These are phyloP conservation scores for Amaranthus hypochondriacus DNA, from an alignment of 148 eudicot species.

Conservation along the genomic window DNA sequence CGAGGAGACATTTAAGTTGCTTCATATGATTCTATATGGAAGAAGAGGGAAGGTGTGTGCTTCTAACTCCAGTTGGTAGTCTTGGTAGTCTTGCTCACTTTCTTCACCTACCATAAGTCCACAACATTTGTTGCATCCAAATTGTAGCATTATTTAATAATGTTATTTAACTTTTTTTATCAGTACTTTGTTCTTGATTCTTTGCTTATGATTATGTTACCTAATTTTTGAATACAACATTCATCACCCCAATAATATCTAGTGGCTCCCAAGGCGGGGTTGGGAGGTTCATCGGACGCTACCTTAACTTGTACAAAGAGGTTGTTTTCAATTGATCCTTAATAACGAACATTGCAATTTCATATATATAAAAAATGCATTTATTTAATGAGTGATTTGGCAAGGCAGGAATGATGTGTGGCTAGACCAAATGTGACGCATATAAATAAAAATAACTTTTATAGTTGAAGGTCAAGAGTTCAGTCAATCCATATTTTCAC, in stretches of 20 bases:
- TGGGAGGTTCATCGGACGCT: too few relatives aligned
- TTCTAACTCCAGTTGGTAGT: not conserved
- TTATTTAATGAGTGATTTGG: not conserved
- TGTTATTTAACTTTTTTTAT: not conserved
- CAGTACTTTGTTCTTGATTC: too few relatives aligned
- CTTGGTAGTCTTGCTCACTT: not conserved
- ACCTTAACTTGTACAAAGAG: too few relatives aligned
- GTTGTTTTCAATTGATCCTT: too few relatives aligned
- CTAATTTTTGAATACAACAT: not conserved
- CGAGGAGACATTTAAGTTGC: conserved; percentile 67
- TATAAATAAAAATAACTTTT: not conserved
- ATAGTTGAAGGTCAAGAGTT: not conserved
- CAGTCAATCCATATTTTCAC: not conserved
- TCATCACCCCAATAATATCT: too few relatives aligned
- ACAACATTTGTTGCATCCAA: not conserved
- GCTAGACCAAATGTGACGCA: not conserved
- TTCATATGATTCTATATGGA: conserved; percentile 71
- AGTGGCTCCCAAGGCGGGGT: too few relatives aligned
- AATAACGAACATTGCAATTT: too few relatives aligned
- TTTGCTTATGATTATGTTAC: not conserved
- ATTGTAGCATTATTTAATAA: not conserved
- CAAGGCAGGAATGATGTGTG: not conserved
- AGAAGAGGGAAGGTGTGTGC: conserved; percentile 78
- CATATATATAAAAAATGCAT: too few relatives aligned
- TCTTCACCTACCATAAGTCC: not conserved